phyloP scores from a whole-genome alignment of 2,329 filamentous ascomycete species.

The Daldinia sp. region DNA sequence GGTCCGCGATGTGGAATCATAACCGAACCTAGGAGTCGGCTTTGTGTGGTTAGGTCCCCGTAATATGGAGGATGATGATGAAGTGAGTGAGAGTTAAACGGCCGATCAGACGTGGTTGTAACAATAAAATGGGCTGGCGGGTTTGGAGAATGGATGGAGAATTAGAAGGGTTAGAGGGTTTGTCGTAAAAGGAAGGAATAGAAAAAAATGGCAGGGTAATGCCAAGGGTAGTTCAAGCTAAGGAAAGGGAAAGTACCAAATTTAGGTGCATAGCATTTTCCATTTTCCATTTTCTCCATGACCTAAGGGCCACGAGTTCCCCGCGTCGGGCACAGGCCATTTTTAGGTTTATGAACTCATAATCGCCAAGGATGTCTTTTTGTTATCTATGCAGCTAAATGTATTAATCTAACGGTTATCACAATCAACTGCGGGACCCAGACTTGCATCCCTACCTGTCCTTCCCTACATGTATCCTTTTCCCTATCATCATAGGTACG shows the following conservation, averaged over 20 bases:
- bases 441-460: not conserved
- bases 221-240: constrained; percentile 7
- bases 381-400: constrained; percentile 1
- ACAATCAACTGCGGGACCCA: not conserved
- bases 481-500: not conserved
- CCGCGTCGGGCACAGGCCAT: constrained; percentile 32
- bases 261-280: constrained; percentile 17
- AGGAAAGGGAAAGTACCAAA: constrained; percentile 7
- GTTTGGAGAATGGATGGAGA: not conserved
- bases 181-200: not conserved
- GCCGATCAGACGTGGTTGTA: constrained; percentile 40
- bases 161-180: not conserved
- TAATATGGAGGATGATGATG: constrained; percentile 4
- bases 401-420: constrained; percentile 25
- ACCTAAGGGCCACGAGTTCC: constrained; percentile 13
- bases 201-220: constrained; percentile 13
- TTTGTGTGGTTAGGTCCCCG: constrained; percentile 21
- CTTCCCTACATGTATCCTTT: not conserved
- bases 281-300: constrained; percentile 32
- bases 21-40: constrained; percentile 30
- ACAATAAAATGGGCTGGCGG: constrained; percentile 26
- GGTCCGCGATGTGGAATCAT: constrained; percentile 29
- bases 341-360: constrained; percentile 32
- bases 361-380: not conserved
- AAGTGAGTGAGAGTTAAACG: constrained; percentile 1